Evolutionary conservation across 495 filamentous ascomycete species (phyloP).

Genomic region (Aspergillus campestris): DNA sequence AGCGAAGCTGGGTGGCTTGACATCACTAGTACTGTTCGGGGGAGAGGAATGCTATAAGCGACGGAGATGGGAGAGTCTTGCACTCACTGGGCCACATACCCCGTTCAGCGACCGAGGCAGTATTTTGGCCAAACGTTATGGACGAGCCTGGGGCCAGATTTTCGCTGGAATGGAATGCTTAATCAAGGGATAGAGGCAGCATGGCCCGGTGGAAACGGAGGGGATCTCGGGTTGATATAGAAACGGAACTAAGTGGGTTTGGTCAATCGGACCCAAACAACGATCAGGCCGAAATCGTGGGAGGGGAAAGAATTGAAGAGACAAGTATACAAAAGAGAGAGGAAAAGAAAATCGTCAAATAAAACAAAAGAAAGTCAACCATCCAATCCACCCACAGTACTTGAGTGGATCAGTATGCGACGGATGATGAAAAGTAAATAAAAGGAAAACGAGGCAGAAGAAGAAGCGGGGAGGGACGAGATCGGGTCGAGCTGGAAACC

Average conservation of each 20-base stretch:
- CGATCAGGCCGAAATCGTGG: slow-evolving; percentile 1
- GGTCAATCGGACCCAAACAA: too few species aligned
- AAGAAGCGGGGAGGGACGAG: slow-evolving; percentile 1
- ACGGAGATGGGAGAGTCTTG: slow-evolving; percentile 14
- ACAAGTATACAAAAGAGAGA: background rate
- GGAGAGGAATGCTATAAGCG: slow-evolving; percentile 24
- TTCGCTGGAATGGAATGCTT: slow-evolving; percentile 19
- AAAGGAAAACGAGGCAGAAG: background rate
- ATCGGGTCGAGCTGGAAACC: slow-evolving; percentile 16
- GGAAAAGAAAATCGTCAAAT: background rate
- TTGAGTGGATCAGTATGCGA: too few species aligned
- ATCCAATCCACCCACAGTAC: background rate
- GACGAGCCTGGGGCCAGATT: background rate
- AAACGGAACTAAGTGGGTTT: slow-evolving; percentile 8
- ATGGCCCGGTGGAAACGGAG: slow-evolving; percentile 16
- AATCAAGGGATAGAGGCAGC: slow-evolving; percentile 20
- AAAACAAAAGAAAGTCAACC: background rate
- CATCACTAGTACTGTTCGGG: slow-evolving; percentile 27
- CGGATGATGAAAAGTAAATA: background rate
- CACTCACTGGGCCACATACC: slow-evolving; percentile 36
- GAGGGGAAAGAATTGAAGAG: slow-evolving; percentile 5
- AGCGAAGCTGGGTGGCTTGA: slow-evolving; percentile 35
- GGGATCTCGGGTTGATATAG: slow-evolving; percentile 20
- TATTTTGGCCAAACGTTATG: slow-evolving; percentile 1
- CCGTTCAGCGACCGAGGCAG: slow-evolving; percentile 29